phyloP scores from a whole-genome alignment of 495 filamentous ascomycete genomes.

The Hypoxylon fragiforme region DNA sequence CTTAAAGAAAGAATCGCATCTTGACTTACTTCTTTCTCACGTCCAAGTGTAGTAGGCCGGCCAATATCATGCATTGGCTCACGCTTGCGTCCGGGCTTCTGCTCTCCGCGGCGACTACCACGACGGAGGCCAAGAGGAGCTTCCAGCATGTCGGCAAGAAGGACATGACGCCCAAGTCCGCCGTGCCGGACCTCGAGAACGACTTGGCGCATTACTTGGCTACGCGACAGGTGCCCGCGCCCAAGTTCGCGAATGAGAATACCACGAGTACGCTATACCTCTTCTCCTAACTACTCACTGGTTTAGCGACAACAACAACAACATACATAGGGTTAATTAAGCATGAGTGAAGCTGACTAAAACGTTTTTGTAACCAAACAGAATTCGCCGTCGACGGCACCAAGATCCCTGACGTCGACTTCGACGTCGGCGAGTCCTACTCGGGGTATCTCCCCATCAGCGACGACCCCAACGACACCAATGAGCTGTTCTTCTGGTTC shows the following conservation, averaged over 20 bases:
- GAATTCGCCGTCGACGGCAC: constrained; percentile 70
- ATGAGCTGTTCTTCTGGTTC: constrained; percentile 77
- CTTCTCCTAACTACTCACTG: no score
- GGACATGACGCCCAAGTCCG: constrained; percentile 15
- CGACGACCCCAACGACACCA: constrained; percentile 52
- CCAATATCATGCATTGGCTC: constrained; percentile 42
- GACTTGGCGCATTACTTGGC: constrained; percentile 28
- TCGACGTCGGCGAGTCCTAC: constrained; percentile 80
- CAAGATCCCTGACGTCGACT: constrained; percentile 71
- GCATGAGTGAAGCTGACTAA: no score
- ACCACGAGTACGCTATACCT: constrained; percentile 37
- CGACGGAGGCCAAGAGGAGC: constrained; percentile 36
- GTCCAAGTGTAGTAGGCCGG: no score
- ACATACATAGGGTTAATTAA: no score
- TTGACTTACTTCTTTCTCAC: no score
- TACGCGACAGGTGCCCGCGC: constrained; percentile 29
- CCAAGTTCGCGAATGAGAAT: constrained; percentile 42
- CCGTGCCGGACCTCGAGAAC: neutral
- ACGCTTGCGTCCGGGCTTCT: constrained; percentile 33
- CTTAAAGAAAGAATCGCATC: no score
- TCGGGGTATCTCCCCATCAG: constrained; percentile 74
- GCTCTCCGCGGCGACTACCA: constrained; percentile 30
- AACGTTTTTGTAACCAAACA: no score
- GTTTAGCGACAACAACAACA: no score
- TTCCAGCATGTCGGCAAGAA: constrained; percentile 45